These are phyloP conservation scores for Trypanosoma conorhini DNA, from an alignment of 208 protist species.

Conservation along the genomic window DNA sequence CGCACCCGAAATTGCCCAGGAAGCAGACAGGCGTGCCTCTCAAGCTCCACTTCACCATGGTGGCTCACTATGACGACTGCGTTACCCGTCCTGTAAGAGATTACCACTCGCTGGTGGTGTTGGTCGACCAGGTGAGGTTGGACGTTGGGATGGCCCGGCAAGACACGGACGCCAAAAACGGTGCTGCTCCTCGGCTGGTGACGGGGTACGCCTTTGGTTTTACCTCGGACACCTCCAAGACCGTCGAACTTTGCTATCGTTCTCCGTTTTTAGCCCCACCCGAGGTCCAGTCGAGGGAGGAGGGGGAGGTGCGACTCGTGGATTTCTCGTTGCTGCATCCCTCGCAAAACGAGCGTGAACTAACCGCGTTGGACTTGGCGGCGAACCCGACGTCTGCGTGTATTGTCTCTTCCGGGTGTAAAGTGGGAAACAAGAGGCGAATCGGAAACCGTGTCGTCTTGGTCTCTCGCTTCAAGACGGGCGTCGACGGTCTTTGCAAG, in stretches of 20 bases:
- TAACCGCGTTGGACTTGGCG: slow-evolving; percentile 43
- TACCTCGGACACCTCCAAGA: slow-evolving; percentile 48
- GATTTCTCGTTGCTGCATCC: slow-evolving; percentile 54
- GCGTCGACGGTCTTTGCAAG: slow-evolving; percentile 66
- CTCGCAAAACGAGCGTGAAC: slow-evolving; percentile 40
- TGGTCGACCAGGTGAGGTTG: slow-evolving; percentile 56
- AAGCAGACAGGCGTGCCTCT: slow-evolving; percentile 40
- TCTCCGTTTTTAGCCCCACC: slow-evolving; percentile 23
- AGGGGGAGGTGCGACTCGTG: slow-evolving; percentile 30
- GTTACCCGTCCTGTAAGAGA: slow-evolving; percentile 27
- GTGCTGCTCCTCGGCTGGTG: slow-evolving; percentile 19
- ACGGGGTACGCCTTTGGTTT: slow-evolving; percentile 57
- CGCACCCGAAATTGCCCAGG: slow-evolving; percentile 26
- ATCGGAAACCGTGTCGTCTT: slow-evolving; percentile 54
- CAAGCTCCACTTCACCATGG: slow-evolving; percentile 46
- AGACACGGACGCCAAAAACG: slow-evolving; percentile 5
- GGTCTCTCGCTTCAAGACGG: slow-evolving; percentile 68
- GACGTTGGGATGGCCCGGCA: slow-evolving; percentile 41
- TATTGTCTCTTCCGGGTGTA: slow-evolving; percentile 50
- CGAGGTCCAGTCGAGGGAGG: slow-evolving; percentile 13
- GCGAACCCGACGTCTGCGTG: slow-evolving; percentile 53
- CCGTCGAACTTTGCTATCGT: slow-evolving; percentile 9
- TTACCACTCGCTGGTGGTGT: slow-evolving; percentile 52
- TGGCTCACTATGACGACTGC: slow-evolving; percentile 37
- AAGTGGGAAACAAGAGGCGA: slow-evolving; percentile 32